Base-by-base conservation (phyloP, 768 basidiomycete genomes). In the Nevesoporus exiguus region DNA sequence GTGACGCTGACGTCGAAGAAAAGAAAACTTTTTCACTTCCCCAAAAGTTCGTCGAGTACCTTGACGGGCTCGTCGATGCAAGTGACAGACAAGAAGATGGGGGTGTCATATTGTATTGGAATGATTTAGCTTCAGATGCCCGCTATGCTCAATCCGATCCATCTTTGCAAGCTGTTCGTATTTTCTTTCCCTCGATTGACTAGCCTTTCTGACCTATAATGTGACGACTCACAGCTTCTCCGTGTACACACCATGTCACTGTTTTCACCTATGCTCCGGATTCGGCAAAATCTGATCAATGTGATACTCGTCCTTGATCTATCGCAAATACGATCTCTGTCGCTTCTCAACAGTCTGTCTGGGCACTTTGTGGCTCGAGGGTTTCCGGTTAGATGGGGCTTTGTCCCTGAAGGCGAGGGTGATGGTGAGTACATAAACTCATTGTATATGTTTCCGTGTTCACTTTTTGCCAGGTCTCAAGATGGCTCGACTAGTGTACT, bases 21-120 rank as follows among this genome's bases (percentile, higher is more conserved):
- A 55, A 93, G 76, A 97, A 90, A 15, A 90, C 86, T 58, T 94
- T 93, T 80, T 93, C 93, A 63, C 90, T 98, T 52, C 24, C 66
- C n/a, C 59, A 59, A 6, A 70, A 66, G 46, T 25, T 51, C 43
- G 44, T 62, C 5, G 70, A 67, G 34, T 66, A 59, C 27, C 57
- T 70, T 4, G 87, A 90, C 50, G 90, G 86, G 1, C 60, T 97
- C n/a, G 87, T 96, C 53, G 97, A 98, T 69, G 88, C 93, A 1
- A 93, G 89, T 54, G 96, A 99, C 70, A 76, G 90, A 17, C 63
- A 66, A 3, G 97, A 99, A 66, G 91, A 81, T 2, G 92, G 86
- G 0, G 77, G 73, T 33, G 77, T 88, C 4, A 78, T 95, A 36
- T 65, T 85, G 1, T 98, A 90, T 83, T 90, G 88, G 86, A 99